Conservation (phyloP, 345 rosid genomes). For the Lumnitzera littorea region DNA sequence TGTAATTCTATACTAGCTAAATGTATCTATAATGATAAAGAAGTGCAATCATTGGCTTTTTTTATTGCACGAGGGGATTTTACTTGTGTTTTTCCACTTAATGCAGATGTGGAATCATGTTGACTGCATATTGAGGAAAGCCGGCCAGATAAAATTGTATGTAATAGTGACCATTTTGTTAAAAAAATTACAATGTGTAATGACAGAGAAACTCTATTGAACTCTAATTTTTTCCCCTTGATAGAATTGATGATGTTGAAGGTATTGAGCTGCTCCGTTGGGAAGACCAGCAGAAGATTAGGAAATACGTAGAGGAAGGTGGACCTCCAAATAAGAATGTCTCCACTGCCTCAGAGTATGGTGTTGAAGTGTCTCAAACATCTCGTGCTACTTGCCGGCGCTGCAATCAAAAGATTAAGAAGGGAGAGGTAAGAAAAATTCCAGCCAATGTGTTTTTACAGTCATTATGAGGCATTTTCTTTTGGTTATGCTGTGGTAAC, state of each 20-base stretch:
- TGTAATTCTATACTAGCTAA: too few relatives aligned
- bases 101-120: constrained; percentile 91
- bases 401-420: constrained; percentile 68
- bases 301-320: constrained; percentile 46
- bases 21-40: too few relatives aligned
- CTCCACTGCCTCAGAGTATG: constrained; percentile 32
- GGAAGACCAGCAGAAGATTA: constrained; percentile 90
- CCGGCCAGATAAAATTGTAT: constrained; percentile 71
- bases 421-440: constrained; percentile 56
- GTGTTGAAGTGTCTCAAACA: constrained; percentile 70
- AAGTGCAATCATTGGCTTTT: too few relatives aligned
- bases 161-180: constrained; percentile 14
- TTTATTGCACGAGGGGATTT: not conserved
- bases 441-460: not conserved
- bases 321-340: constrained; percentile 16
- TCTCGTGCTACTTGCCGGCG: constrained; percentile 76
- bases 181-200: not conserved
- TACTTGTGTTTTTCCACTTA: constrained; percentile 6
- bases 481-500: not conserved
- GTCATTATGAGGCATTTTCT: not conserved
- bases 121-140: constrained; percentile 60
- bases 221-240: constrained; percentile 5
- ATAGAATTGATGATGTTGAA: constrained; percentile 86
- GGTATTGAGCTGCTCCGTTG: constrained; percentile 83
- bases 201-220: constrained; percentile 2